Evolutionary conservation across 164 flowering plant genomes (phyloP), one percentile per base, ranked within the genome.

Genomic region (Hamamelis virginiana): DNA sequence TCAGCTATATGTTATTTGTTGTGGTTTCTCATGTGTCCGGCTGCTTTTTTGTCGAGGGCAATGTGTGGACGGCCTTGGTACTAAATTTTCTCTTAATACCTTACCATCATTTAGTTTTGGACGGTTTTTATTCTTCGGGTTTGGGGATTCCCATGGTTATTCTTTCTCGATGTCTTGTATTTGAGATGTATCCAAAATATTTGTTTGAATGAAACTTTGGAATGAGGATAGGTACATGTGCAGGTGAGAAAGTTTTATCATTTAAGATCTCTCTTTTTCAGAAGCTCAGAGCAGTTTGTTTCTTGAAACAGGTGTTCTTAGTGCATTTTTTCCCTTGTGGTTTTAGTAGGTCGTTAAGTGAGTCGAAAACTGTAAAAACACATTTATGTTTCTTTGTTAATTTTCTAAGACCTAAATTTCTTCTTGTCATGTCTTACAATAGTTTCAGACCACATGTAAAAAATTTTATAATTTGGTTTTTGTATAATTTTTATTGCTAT

Each of bases 51-150:
- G 65, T 28, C 3, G 25, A 47, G 60, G 28, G 38, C 52, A 55
- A 25, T 44, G 4, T 10, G 12, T 53, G 26, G 28, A 44, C 53
- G n/a, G n/a, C 50, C 16, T 61, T 2, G 64, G 64, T 61, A 48
- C 64, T 61, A 41, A 12, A 16, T 61, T 23, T 45, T 33, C 6
- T 48, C 18, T 33, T 27, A 63, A 52, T 67, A 1, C 41, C 60
- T 66, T 65, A 59, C 62, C 67, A 67, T 67, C 71, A 55, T 27
- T 47, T 56, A 73, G 71, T 58, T 55, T 73, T 61, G 46, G 57
- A 44, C 27, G 63, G 48, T 50, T 73, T 67, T 18, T 38, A 52
- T 59, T 38, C 56, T 67, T 67, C 75, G 62, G 71, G 71, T 67
- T 45, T 60, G n/a, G 56, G 28, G 46, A 41, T 22, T 64, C 57